A percentile compares a stretch with the other conserved stretches of the same genome.
These are phyloP conservation scores for Aspergillus japonicus DNA, from an alignment of 2,329 filamentous ascomycete species.

Conservation along the genomic window DNA sequence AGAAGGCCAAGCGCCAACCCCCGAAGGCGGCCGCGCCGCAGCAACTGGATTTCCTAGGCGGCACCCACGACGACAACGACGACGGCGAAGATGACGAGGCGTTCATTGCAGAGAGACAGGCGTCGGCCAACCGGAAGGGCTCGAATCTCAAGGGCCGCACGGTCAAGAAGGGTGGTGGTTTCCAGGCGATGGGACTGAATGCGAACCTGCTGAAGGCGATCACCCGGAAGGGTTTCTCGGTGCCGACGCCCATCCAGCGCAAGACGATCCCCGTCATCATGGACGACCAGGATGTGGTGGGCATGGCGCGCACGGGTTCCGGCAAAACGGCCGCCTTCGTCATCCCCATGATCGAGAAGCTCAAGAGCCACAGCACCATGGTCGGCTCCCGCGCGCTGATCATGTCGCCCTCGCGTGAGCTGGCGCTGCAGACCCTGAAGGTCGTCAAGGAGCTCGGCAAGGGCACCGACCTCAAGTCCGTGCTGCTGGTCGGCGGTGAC, in stretches of 20 bases:
- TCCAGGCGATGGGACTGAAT: slow-evolving; percentile 91
- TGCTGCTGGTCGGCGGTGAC: slow-evolving; percentile 90
- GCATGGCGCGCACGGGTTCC: slow-evolving; percentile 97
- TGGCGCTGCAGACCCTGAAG: slow-evolving; percentile 91
- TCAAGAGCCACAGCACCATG: slow-evolving; percentile 82
- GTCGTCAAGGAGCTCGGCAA: slow-evolving; percentile 92
- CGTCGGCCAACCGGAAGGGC: slow-evolving; percentile 81
- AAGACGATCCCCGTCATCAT: slow-evolving; percentile 93
- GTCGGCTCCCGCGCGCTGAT: slow-evolving; percentile 85
- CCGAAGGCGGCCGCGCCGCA: slow-evolving; percentile 33
- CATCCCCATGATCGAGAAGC: slow-evolving; percentile 93
- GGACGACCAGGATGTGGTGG: slow-evolving; percentile 91
- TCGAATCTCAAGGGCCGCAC: slow-evolving; percentile 79
- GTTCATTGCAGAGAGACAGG: slow-evolving; percentile 86
- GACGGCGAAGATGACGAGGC: slow-evolving; percentile 67
- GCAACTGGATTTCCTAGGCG: slow-evolving; percentile 58
- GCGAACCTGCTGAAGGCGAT: slow-evolving; percentile 85
- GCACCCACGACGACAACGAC: slow-evolving; percentile 56
- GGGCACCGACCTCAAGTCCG: slow-evolving; percentile 87
- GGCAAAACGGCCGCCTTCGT: slow-evolving; percentile 98
- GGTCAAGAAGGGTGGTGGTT: slow-evolving; percentile 93
- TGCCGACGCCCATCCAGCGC: slow-evolving; percentile 95
- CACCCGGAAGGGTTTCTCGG: slow-evolving; percentile 86
- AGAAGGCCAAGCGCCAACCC: slow-evolving; percentile 53
- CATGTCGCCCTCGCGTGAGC: slow-evolving; percentile 86